phyloP scores from a whole-genome alignment of 2,329 filamentous ascomycete species.

The Escovopsis weberi region DNA sequence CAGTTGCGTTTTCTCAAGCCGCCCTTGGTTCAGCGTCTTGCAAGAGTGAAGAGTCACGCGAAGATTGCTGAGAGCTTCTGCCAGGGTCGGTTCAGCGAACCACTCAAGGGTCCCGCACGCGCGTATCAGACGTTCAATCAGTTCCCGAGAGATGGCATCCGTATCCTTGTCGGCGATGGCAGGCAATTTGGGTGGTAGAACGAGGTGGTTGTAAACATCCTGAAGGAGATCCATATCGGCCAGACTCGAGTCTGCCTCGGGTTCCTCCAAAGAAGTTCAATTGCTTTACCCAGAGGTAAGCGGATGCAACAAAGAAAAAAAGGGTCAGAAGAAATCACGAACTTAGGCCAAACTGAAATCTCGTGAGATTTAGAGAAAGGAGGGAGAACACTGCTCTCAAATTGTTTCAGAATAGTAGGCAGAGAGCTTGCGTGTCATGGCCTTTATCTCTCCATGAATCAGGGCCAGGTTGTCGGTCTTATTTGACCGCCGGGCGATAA shows the following conservation, averaged over 20 bases:
- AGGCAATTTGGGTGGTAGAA: constrained; percentile 11
- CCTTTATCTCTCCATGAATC: no score
- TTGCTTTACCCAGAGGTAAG: no score
- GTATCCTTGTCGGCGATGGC: constrained; percentile 3
- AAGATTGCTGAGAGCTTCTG: neutral
- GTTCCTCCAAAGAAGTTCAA: no score
- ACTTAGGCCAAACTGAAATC: constrained; percentile 9
- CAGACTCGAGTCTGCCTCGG: neutral
- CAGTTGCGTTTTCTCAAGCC: neutral
- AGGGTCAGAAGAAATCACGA: constrained; percentile 10
- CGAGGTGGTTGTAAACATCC: constrained; percentile 10
- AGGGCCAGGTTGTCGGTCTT: no score
- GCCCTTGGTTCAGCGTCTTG: neutral
- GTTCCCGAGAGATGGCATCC: neutral
- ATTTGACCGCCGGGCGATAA: no score
- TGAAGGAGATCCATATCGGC: constrained; percentile 4
- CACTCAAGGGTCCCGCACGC: constrained; percentile 2
- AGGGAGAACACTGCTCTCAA: no score
- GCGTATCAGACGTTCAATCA: constrained; percentile 5
- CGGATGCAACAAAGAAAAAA: no score
- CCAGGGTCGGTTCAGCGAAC: neutral
- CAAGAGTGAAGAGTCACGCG: constrained; percentile 1
- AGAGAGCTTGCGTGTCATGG: no score
- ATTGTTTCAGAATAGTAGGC: no score
- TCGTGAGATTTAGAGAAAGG: no score